A percentile compares a stretch with the other conserved stretches of the same genome.
phyloP scores from a whole-genome alignment of 495 filamentous ascomycete genomes.

The Hypomontagnella monticulosa region DNA sequence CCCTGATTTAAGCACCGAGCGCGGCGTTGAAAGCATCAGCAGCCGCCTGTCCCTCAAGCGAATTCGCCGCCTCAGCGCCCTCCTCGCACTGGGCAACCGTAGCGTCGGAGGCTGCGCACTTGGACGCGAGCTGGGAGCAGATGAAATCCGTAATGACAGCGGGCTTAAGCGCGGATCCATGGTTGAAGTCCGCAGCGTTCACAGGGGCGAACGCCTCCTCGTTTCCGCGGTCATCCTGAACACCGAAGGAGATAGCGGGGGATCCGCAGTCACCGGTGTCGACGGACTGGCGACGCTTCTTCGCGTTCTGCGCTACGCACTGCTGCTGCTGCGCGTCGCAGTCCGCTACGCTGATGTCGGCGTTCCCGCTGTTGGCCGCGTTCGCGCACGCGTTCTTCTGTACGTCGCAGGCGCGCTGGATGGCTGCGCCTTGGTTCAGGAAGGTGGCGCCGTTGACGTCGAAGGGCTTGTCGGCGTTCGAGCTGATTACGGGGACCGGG shows the following conservation, averaged over 20 bases:
- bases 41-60: conserved; percentile 57
- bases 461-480: conserved; percentile 61
- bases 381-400: conserved; percentile 68
- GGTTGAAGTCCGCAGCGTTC: conserved; percentile 64
- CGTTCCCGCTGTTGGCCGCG: conserved; percentile 62
- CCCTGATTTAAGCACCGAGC: conserved; percentile 47
- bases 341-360: conserved; percentile 48
- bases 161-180: conserved; percentile 67
- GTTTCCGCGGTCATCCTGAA: conserved; percentile 61
- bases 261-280: conserved; percentile 62
- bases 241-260: conserved; percentile 65
- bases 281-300: conserved; percentile 41
- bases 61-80: conserved; percentile 53
- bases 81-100: conserved; percentile 59
- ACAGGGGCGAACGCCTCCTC: conserved; percentile 62
- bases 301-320: conserved; percentile 53
- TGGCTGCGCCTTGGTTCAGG: conserved; percentile 58
- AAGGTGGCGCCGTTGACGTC: conserved; percentile 64
- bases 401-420: conserved; percentile 63
- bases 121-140: conserved; percentile 61
- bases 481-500: conserved; percentile 59
- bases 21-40: conserved; percentile 68
- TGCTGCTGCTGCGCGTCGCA: conserved; percentile 59
- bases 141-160: conserved; percentile 64
- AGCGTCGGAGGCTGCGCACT: conserved; percentile 61